A percentile compares a stretch with the other conserved stretches of the same genome.
These are phyloP conservation scores for Solanum hybrid DNA, from an alignment of 305 asterid species.

Conservation along the genomic window DNA sequence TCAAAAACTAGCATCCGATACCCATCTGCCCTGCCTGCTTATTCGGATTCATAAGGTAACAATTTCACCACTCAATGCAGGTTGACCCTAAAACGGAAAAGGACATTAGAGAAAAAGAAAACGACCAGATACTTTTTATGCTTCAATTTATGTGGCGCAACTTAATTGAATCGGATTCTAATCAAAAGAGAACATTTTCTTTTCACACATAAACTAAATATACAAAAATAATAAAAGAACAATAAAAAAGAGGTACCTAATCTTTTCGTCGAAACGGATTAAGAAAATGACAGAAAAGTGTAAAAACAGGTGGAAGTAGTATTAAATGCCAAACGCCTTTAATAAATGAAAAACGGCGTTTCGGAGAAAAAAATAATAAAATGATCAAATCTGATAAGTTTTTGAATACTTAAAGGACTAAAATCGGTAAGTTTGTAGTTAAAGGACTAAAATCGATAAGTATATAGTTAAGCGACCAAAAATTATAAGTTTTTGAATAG, in stretches of 20 bases:
- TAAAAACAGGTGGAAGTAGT: not conserved
- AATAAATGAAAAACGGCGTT: not conserved
- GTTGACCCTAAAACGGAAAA: not conserved
- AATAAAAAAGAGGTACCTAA: not conserved
- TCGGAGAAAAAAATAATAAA: not conserved
- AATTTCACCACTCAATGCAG: not conserved
- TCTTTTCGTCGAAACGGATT: not conserved
- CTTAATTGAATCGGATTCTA: not conserved
- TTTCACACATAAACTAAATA: not conserved
- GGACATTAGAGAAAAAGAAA: not conserved
- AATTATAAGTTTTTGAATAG: too few relatives aligned
- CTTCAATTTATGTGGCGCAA: not conserved
- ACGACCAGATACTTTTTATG: not conserved
- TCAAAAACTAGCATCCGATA: not conserved
- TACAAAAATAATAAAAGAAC: not conserved
- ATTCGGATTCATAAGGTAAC: not conserved
- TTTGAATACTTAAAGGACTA: too few relatives aligned
- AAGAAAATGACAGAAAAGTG: not conserved
- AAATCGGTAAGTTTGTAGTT: too few relatives aligned
- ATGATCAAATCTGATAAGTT: not conserved
- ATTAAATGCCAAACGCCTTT: not conserved
- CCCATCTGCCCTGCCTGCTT: not conserved
- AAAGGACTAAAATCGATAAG: too few relatives aligned
- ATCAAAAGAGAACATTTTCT: not conserved
- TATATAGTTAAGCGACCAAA: too few relatives aligned